Conservation (phyloP, 495 filamentous ascomycete species). For the Trichoderma asperelloides region DNA sequence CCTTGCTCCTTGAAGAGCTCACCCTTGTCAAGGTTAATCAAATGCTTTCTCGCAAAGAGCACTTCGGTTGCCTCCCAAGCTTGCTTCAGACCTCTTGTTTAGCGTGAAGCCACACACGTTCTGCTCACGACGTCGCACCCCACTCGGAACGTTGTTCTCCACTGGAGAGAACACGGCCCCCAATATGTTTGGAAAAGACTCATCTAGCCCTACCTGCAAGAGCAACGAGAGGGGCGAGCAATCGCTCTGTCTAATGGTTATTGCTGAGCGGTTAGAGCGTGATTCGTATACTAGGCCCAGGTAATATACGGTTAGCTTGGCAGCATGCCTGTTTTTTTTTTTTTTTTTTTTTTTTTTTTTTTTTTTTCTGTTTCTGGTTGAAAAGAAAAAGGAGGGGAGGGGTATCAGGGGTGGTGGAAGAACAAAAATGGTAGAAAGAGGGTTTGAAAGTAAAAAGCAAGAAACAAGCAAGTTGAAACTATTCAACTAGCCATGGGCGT, state of each 20-base stretch:
- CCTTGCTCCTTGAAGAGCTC: not conserved
- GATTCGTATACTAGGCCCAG: not conserved
- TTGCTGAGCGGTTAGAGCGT: not conserved
- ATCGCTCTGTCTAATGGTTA: not conserved
- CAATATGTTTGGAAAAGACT: not conserved
- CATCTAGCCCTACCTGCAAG: slow-evolving; percentile 1
- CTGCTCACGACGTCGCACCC: not conserved
- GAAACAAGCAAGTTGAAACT: not conserved
- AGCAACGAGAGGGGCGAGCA: not conserved
- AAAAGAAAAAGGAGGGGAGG: not conserved
- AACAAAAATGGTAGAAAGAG: not conserved
- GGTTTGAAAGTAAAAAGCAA: not conserved
- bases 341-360: too few species aligned
- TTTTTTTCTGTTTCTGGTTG: too few species aligned
- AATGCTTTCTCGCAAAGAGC: not conserved
- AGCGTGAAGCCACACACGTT: not conserved
- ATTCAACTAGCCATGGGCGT: not conserved
- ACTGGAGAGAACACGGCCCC: not conserved
- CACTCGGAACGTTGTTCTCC: not conserved
- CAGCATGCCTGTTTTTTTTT: not conserved
- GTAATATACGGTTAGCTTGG: not conserved
- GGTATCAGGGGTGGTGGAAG: not conserved
- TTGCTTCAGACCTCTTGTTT: not conserved
- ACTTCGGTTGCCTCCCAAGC: not conserved
- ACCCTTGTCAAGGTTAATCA: not conserved